Base-by-base conservation (phyloP, 2,329 filamentous ascomycete genomes). In the Pseudogymnoascus sp. region DNA sequence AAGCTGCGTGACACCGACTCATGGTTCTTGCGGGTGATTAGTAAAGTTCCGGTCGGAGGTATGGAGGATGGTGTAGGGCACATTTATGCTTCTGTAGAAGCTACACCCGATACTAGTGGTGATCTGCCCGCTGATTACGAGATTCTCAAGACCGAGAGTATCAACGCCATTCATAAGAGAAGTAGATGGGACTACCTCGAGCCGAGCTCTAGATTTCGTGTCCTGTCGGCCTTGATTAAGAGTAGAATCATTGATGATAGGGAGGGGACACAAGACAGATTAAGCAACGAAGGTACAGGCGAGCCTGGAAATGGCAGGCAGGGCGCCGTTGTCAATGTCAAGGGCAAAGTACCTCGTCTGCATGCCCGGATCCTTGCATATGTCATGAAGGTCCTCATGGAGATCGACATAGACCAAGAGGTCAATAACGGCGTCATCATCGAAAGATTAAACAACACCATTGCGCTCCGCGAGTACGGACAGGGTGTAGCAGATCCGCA, bases 391-490 rank as follows among this genome's bases (percentile, higher is more conserved):
- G 31, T 64, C 19, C 33, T 63, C 11, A 61, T 59, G 29, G 53
- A 66, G 29, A 33, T 67, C 31, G 59, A 64, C 10, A 35, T 24
- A 16, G 56, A 62, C 3, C 6, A 11, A 6, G 47, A 37, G 14
- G 59, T 29, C 11, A 37, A 44, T 8, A 29, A 16, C 2, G 47
- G 50, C n/a, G 60, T 59, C 19, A 61, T 62, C 38, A 37, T 63
- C 56, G 59, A 64, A 26, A 44, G 21, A 60, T 44, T 63, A 21
- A 61, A 62, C 14, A 61, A 35, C 13, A 50, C 64, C 8, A 7
- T 67, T 19, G 61, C 65, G 29, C 63, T 68, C 10, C 63, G 66
- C 29, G 61, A 65, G 29, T 67, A 66, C 35, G 65, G 62, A 2
- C 62, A 68, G 56, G 65, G 62, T 19, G 29, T 47, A 6, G 24